Base-by-base conservation (phyloP, 1,284 basidiomycete species). In the Irpex rosettiformis region DNA sequence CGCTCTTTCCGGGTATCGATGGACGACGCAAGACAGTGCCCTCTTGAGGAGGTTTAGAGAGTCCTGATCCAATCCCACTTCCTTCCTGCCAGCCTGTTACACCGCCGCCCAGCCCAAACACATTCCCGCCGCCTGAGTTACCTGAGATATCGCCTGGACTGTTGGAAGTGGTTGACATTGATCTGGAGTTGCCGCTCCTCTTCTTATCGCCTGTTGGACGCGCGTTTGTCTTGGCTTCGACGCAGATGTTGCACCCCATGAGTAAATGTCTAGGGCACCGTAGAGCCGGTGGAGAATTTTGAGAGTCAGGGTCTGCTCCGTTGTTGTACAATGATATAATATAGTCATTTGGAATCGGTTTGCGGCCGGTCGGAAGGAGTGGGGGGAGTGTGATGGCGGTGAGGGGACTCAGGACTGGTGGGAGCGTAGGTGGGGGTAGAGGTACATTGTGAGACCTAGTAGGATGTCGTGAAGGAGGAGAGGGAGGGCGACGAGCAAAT, bases 241-340 rank as follows among this genome's bases (percentile, higher is more conserved):
- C 83, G 65, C 88, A 91, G 58, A 90, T 89, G 63, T 86, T 81
- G 65, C 89, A 91, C 30, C 79, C 81, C 18, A 82, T 84, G 64
- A 86, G 82, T 1, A 91, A 75, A 67, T 91, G 88, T 10, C 88
- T 79, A 0, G 88, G 84, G 66, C 89, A 91, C 37, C 86, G 82
- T 62, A 85, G 75, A 0, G 80, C 77, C 2, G 84, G 82, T 2
- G 85, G 82, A 1, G 85, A 82, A 66, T 85, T 85, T 16, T 83
- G 80, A 0, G 83, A 83, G 48, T 75, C 78, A 0, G 83, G 83
- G 64, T 88, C 84, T 2, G 83, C 78, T 52, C 88, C 87, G 10
- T 77, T 79, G 60, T 77, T 74, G 67, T 89, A 90, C 8, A 88
- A 69, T 1, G 73, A 67, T 40, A 74, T 76, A 4, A 77, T 79